Conservation (phyloP, 441 rosid species). For the Flueggea neowawraea region DNA sequence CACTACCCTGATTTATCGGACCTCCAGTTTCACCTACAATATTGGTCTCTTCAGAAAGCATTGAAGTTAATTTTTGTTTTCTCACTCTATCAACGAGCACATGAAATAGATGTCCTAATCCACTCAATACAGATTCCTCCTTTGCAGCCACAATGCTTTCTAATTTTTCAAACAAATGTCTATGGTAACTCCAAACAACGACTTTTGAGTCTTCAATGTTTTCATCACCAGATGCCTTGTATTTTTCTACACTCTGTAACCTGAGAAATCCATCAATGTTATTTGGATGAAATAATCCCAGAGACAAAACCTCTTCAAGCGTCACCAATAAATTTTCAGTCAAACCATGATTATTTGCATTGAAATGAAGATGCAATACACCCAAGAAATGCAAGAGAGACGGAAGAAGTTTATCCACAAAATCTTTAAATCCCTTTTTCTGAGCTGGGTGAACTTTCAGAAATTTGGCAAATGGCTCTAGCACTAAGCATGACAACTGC, state of each 20-base stretch:
- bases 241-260: conserved; percentile 52
- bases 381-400: conserved; percentile 60
- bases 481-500: conserved; percentile 56
- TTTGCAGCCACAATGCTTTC: conserved; percentile 43
- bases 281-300: conserved; percentile 72
- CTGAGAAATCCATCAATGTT: conserved; percentile 84
- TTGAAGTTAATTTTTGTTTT: conserved; percentile 48
- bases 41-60: conserved; percentile 34
- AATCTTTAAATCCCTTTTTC: conserved; percentile 49
- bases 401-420: conserved; percentile 72
- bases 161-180: conserved; percentile 74
- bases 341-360: conserved; percentile 23
- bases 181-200: conserved; percentile 69
- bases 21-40: conserved; percentile 24
- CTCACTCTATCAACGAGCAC: conserved; percentile 61
- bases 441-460: conserved; percentile 69
- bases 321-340: conserved; percentile 37
- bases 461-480: conserved; percentile 79
- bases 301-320: conserved; percentile 62
- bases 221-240: conserved; percentile 37
- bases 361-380: conserved; percentile 33
- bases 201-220: conserved; percentile 36
- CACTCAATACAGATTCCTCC: conserved; percentile 42
- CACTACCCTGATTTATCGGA: conserved; percentile 27
- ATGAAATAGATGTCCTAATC: conserved; percentile 63